A percentile compares a stretch with the other conserved stretches of the same genome.
Conservation (phyloP, 306 rosid genomes). For the Cicer arietinum region DNA sequence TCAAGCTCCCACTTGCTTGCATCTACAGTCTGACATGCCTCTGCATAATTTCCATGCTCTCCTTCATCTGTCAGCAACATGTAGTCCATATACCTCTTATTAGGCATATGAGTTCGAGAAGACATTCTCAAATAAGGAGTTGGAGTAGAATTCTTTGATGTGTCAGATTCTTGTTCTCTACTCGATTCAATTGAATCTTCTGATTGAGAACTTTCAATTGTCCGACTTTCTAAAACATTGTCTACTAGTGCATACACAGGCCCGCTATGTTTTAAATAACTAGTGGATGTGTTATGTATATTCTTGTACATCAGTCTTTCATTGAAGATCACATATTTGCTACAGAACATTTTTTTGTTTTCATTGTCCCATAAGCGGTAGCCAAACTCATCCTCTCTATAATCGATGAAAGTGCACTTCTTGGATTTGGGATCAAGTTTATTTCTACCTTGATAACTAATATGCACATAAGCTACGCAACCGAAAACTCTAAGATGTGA, state of each 20-base stretch:
- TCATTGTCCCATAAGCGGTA: not conserved
- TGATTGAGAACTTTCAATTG: not conserved
- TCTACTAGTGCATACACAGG: not conserved
- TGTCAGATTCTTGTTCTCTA: not conserved
- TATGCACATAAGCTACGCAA: not conserved
- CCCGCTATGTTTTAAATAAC: not conserved
- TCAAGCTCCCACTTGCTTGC: slow-evolving; percentile 6
- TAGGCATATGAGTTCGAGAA: not conserved
- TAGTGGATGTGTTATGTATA: not conserved
- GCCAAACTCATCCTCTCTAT: slow-evolving; percentile 3
- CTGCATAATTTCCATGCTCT: not conserved
- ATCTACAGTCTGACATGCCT: not conserved
- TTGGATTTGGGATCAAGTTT: slow-evolving; percentile 3
- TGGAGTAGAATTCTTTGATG: not conserved
- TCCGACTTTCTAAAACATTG: not conserved
- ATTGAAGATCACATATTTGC: slow-evolving; percentile 1
- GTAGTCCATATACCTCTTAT: not conserved
- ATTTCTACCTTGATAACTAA: not conserved
- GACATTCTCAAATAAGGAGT: not conserved
- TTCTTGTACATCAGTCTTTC: not conserved
- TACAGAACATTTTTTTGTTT: not conserved
- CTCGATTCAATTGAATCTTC: not conserved
- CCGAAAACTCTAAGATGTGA: not conserved
- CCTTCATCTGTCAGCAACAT: not conserved
- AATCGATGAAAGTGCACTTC: not conserved